Percentiles rank a stretch among this genome's conserved stretches.
Evolutionary conservation across 2,329 filamentous ascomycete species (phyloP).

Genomic region (Phialocephala sp.): DNA sequence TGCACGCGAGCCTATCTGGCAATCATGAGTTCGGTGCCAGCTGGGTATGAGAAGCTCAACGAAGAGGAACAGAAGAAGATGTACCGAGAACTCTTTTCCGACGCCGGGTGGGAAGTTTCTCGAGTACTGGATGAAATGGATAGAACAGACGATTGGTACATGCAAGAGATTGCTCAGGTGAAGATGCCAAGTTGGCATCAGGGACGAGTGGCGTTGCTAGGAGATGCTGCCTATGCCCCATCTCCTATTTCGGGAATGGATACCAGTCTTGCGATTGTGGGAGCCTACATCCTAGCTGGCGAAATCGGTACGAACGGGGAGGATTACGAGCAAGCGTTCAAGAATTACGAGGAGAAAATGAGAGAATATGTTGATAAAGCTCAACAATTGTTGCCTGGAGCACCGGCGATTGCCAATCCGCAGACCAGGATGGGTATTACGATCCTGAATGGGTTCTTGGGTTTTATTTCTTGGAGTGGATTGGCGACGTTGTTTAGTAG

Average conservation of each 20-base stretch:
- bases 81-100: constrained; percentile 52
- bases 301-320: constrained; percentile 46
- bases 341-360: constrained; percentile 51
- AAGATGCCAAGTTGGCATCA: constrained; percentile 49
- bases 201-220: constrained; percentile 56
- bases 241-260: constrained; percentile 57
- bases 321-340: constrained; percentile 46
- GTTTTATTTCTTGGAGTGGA: constrained; percentile 18
- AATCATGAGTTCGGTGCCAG: constrained; percentile 30
- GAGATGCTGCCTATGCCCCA: constrained; percentile 63
- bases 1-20: constrained; percentile 48
- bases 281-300: constrained; percentile 62
- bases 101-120: constrained; percentile 52
- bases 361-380: constrained; percentile 51
- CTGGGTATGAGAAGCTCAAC: constrained; percentile 29
- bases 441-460: constrained; percentile 19
- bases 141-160: constrained; percentile 51
- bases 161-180: constrained; percentile 51
- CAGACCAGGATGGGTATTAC: constrained; percentile 26
- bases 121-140: constrained; percentile 51
- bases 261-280: constrained; percentile 53
- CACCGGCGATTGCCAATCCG: constrained; percentile 26
- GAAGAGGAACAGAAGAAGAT: constrained; percentile 47
- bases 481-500: constrained; percentile 19
- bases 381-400: constrained; percentile 43